Evolutionary conservation across 116 monocot species (phyloP), one percentile per base, ranked within the genome.

Genomic region (Zostera marina): DNA sequence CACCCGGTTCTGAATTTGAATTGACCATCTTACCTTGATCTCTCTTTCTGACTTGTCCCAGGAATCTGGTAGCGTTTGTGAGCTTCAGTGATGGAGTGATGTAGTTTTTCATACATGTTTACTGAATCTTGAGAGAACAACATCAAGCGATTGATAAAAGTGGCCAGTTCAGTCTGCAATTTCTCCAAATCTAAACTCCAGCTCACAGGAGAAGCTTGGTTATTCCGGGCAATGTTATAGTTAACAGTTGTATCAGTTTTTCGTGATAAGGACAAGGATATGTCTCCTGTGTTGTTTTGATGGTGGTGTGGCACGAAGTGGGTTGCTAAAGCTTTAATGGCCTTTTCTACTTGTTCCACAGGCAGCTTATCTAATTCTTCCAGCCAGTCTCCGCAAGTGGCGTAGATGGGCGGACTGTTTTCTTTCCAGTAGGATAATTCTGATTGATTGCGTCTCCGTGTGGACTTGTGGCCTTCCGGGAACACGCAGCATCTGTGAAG

Each of bases 331-430:
- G 78, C 75, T 63, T 68, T 84, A 41, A 81, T 73, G 14, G 79
- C 74, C 25, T 76, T 64, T 4, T 45, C 64, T 12, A 90, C 76
- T 51, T 90, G 71, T 41, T 63, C 60, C 9, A 39, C 58, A 0
- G 83, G 76, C 11, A 53, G 79, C 4, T 70, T 51, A 11, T 74
- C 64, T 2, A 91, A 60, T 11, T 72, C 13, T 4, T 7, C 60
- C 1, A 88, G 53, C 88, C 88, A 88, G 32, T 77, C 72, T 16
- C 68, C 47, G 56, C 87, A 87, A 42, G 79, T 75, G 19, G 74
- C 58, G 5, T 80, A 87, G 9, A 92, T 83, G 4, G 87, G 80
- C 23, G 92, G 87, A 22, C 74, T 80, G 12, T 62, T n/a, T 47
- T 43, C 60, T 42, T 20, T 69, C 54, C 52, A 32, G 13, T 76